Base-by-base conservation (phyloP, 306 rosid species). In the Quercus alba region DNA sequence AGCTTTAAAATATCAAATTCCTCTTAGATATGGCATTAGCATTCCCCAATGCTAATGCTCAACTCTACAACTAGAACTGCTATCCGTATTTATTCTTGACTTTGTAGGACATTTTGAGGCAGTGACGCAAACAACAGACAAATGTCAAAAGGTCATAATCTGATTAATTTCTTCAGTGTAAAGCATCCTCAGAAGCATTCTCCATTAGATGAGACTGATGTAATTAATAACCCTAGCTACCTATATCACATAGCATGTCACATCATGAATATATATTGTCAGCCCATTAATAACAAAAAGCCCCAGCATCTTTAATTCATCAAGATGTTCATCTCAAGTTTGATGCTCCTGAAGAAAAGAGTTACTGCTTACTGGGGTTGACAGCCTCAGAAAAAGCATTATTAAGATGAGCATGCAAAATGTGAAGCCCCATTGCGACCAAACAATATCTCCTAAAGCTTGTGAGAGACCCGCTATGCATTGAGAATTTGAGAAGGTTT, bases 171-270 rank as follows among this genome's bases (percentile, higher is more conserved):
- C 41, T 26, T 28, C 19, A 17, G n/a, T 14, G 11, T 63, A 19
- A 63, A 26, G 15, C 38, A 62, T 26, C 41, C 11, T 28, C 41
- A 26, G 69, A 25, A 28, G 69, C 69, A 14, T 25, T 14, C 69
- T 63, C 41, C 41, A 5, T 28, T 26, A 63, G 41, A 59, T 58
- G 64, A 14, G 35, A 61, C 18, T 8, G 58, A 69, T 21, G 70
- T 78, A 78, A 70, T 57, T 57, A 19, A 68, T 56, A 57, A 70
- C 58, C 61, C 71, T 25, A 78, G 12, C 46, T 41, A 41, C 46
- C 46, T 76, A 46, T 21, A 10, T 77, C 70, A 23, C 51, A 67
- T 10, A 15, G 51, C 73, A 11, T 69, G 61, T 52, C 30, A 73
- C 83, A 70, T 75, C 81, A 51, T 33, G 38, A 33, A 14, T 75